phyloP scores from a whole-genome alignment of 176 grass and related monocot species.

The Aegilops bicornis region DNA sequence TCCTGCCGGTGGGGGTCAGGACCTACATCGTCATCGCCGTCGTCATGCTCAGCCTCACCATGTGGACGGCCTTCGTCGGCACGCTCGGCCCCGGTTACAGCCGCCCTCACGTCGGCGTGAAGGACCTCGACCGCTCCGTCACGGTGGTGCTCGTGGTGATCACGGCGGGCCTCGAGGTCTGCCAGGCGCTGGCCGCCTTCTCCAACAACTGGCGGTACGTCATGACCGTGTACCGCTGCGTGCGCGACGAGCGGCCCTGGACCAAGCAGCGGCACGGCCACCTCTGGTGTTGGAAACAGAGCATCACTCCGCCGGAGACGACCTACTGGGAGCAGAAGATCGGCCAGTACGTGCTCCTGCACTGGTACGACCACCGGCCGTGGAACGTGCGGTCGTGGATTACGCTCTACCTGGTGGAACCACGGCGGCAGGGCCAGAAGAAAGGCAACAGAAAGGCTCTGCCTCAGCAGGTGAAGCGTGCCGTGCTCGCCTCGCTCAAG shows the following conservation, averaged over 20 bases:
- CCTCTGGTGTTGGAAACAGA: slow-evolving; percentile 36
- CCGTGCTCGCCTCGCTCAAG: slow-evolving; percentile 37
- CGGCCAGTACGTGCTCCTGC: slow-evolving; percentile 45
- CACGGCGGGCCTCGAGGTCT: slow-evolving; percentile 36
- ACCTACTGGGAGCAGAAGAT: slow-evolving; percentile 47
- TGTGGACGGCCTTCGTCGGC: slow-evolving; percentile 46
- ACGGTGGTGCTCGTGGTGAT: slow-evolving; percentile 45
- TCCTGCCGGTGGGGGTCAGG: slow-evolving; percentile 30
- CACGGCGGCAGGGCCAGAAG: slow-evolving; percentile 42
- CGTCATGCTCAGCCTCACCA: slow-evolving; percentile 16
- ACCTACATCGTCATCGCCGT: slow-evolving; percentile 44
- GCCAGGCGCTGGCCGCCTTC: slow-evolving; percentile 44
- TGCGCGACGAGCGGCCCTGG: slow-evolving; percentile 25
- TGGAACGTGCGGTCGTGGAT: slow-evolving; percentile 37
- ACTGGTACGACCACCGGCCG: slow-evolving; percentile 32
- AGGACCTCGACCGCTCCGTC: slow-evolving; percentile 41
- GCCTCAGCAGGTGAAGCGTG: slow-evolving; percentile 19
- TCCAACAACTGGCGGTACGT: slow-evolving; percentile 47
- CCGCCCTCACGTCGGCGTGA: slow-evolving; percentile 25
- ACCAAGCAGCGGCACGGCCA: neutral
- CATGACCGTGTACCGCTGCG: slow-evolving; percentile 40
- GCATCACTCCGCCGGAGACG: slow-evolving; percentile 26
- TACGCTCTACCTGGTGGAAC: slow-evolving; percentile 44
- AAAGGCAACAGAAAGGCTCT: slow-evolving; percentile 14
- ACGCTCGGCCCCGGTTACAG: slow-evolving; percentile 41